These are phyloP conservation scores for Acanthamoeba healyi DNA, from an alignment of 208 protist species.

Conservation along the genomic window DNA sequence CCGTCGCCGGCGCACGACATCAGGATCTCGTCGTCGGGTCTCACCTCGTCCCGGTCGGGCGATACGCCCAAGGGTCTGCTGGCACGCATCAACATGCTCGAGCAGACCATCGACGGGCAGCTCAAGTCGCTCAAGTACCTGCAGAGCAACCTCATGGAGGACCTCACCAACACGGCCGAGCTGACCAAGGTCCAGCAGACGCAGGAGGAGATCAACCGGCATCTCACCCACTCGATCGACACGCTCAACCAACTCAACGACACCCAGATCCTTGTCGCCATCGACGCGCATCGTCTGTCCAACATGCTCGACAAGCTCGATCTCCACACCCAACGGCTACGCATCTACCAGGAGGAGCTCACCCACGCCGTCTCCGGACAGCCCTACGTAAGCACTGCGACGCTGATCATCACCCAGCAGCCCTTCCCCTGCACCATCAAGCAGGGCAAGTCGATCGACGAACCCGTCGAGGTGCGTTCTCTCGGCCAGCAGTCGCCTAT, in stretches of 20 bases:
- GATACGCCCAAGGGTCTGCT: too few relatives aligned
- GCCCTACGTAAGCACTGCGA: neutral
- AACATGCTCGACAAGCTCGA: neutral
- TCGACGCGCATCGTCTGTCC: slow-evolving; percentile 1
- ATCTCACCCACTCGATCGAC: too few relatives aligned
- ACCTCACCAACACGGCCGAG: neutral
- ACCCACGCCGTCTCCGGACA: neutral
- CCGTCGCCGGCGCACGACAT: neutral
- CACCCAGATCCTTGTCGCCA: slow-evolving; percentile 44
- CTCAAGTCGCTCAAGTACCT: slow-evolving; percentile 51
- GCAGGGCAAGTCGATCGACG: slow-evolving; percentile 59
- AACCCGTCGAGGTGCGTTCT: slow-evolving; percentile 50
- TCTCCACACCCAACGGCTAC: slow-evolving; percentile 2
- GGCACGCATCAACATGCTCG: too few relatives aligned
- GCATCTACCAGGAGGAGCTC: slow-evolving; percentile 59
- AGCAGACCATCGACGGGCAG: slow-evolving; percentile 42
- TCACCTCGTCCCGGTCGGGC: neutral
- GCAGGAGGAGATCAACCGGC: slow-evolving; percentile 38
- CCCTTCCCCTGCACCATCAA: slow-evolving; percentile 69
- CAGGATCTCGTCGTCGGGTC: neutral
- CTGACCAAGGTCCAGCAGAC: slow-evolving; percentile 23
- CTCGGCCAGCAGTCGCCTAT: too few relatives aligned
- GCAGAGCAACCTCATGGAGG: slow-evolving; percentile 11
- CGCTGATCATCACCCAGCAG: slow-evolving; percentile 38
- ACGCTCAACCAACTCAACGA: slow-evolving; percentile 46